Percentiles rank a stretch among this genome's conserved stretches.
Evolutionary conservation across 257 asterid genomes (phyloP).

Genomic region (Paraleonurus japonicus): DNA sequence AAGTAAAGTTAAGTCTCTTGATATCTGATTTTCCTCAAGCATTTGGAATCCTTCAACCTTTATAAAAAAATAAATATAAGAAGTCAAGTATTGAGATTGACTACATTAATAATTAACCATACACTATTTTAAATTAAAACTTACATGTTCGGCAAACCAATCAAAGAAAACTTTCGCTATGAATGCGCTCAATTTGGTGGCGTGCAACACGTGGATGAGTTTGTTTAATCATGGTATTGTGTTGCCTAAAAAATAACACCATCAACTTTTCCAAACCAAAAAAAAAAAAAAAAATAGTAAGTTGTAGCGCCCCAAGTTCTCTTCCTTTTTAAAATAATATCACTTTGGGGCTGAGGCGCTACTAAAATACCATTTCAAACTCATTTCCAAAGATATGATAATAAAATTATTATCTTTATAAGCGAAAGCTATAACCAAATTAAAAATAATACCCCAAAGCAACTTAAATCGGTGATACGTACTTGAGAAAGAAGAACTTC

Average conservation of each 20-base stretch:
- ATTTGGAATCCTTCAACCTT: background rate
- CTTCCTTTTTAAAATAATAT: too few relatives aligned
- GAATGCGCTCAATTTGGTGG: background rate
- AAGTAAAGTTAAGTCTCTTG: background rate
- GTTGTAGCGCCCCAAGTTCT: too few relatives aligned
- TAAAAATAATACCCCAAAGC: too few relatives aligned
- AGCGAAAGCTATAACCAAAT: too few relatives aligned
- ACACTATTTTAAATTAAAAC: background rate
- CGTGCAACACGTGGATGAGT: background rate
- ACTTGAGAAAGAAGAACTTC: too few relatives aligned
- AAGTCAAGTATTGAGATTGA: background rate
- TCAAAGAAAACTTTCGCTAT: background rate
- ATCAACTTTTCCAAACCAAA: background rate
- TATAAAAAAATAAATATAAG: background rate
- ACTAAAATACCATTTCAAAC: too few relatives aligned
- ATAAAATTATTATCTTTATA: too few relatives aligned
- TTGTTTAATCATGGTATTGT: background rate
- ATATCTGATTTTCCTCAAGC: background rate
- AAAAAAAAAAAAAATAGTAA: background rate
- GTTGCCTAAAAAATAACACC: background rate
- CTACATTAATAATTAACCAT: background rate
- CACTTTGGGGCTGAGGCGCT: too few relatives aligned
- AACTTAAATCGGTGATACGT: too few relatives aligned
- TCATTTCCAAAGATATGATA: too few relatives aligned
- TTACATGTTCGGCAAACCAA: slow-evolving; percentile 6